phyloP scores from a whole-genome alignment of 176 grass and related monocot genomes.

The Alloteropsis semialata region DNA sequence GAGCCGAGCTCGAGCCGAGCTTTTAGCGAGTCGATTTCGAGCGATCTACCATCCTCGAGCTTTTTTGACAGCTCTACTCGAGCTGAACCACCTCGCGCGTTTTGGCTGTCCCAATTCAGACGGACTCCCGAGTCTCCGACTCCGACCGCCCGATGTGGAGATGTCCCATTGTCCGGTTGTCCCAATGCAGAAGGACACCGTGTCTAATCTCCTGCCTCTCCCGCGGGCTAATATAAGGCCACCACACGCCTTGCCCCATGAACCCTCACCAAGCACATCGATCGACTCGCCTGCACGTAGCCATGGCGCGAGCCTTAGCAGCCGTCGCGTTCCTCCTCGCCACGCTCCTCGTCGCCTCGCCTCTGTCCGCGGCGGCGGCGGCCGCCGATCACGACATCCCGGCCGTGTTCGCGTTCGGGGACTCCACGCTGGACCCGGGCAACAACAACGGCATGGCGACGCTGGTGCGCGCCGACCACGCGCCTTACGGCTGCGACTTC shows the following conservation, averaged over 20 bases:
- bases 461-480: constrained; percentile 55
- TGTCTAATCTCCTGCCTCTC: background rate
- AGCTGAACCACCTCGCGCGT: background rate
- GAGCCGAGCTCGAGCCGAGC: too few relatives aligned
- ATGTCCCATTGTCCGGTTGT: too few relatives aligned
- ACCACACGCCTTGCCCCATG: background rate
- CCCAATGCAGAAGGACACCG: background rate
- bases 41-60: too few relatives aligned
- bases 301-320: constrained; percentile 17
- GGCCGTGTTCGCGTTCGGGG: constrained; percentile 72
- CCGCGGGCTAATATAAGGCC: background rate
- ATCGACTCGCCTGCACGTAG: background rate
- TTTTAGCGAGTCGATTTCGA: too few relatives aligned
- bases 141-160: too few relatives aligned
- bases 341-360: background rate
- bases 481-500: constrained; percentile 68
- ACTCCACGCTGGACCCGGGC: constrained; percentile 76
- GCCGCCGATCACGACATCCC: constrained; percentile 26
- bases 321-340: constrained; percentile 26
- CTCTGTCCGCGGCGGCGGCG: background rate
- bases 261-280: background rate
- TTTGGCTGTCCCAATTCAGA: background rate
- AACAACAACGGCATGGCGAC: constrained; percentile 66
- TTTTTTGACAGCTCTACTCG: too few relatives aligned
- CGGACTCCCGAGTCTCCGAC: background rate